A percentile compares a stretch with the other conserved stretches of the same genome.
Evolutionary conservation across 1,284 basidiomycete species (phyloP).

Genomic region (Kalmanozyma brasiliensis): DNA sequence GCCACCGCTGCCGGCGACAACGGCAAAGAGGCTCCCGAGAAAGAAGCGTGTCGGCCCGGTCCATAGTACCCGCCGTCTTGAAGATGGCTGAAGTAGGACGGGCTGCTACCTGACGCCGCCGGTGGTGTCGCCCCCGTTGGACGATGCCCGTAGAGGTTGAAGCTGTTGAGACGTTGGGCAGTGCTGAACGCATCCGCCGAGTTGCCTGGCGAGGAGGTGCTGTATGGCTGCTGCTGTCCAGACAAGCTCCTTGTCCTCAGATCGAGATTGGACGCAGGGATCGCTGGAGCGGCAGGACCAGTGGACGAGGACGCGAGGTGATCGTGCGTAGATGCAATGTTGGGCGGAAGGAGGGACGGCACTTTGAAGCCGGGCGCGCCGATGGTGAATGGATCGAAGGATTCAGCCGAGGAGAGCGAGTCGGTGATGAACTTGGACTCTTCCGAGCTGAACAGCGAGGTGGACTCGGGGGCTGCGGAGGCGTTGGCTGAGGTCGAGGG

Average conservation of each 20-base stretch:
- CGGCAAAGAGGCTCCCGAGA: slow-evolving; percentile 16
- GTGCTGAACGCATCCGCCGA: slow-evolving; percentile 8
- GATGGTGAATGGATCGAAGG: slow-evolving; percentile 60
- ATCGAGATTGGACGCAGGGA: slow-evolving; percentile 6
- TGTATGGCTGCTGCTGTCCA: slow-evolving; percentile 12
- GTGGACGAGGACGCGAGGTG: slow-evolving; percentile 8
- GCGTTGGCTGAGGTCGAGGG: slow-evolving; percentile 14
- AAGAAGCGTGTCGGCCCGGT: slow-evolving; percentile 29
- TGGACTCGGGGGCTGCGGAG: slow-evolving; percentile 14
- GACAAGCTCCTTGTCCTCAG: slow-evolving; percentile 20
- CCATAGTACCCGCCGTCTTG: slow-evolving; percentile 16
- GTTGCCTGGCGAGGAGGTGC: slow-evolving; percentile 12
- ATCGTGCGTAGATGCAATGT: slow-evolving; percentile 39
- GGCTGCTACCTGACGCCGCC: slow-evolving; percentile 8
- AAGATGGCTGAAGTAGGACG: slow-evolving; percentile 19
- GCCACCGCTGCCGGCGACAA: slow-evolving; percentile 16
- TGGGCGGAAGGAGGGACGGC: slow-evolving; percentile 50
- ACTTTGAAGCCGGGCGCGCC: slow-evolving; percentile 62
- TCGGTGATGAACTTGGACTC: slow-evolving; percentile 60
- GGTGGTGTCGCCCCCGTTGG: slow-evolving; percentile 25
- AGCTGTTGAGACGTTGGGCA: slow-evolving; percentile 30
- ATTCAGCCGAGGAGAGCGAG: slow-evolving; percentile 50
- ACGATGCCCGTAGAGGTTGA: slow-evolving; percentile 38
- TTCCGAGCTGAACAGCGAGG: slow-evolving; percentile 54
- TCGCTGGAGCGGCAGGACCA: slow-evolving; percentile 4